phyloP scores from a whole-genome alignment of 768 basidiomycete species.

The Lentinula raphanica region DNA sequence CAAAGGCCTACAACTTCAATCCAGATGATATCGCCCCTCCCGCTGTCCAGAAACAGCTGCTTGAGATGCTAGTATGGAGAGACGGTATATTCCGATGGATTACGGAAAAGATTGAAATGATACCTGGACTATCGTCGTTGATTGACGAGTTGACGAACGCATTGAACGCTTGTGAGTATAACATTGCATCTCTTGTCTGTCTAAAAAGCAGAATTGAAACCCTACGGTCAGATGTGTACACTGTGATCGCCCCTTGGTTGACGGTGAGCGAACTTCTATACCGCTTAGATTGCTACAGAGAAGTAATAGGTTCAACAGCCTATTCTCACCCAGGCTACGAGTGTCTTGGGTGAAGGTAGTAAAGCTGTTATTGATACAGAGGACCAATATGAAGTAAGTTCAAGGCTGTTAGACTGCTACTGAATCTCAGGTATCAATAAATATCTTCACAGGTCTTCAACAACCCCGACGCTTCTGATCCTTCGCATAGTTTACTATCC shows the following conservation, averaged over 20 bases:
- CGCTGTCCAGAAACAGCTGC: conserved; percentile 53
- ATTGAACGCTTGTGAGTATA: conserved; percentile 55
- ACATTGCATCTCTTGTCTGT: not conserved
- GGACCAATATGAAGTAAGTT: conserved; percentile 56
- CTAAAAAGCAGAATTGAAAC: conserved; percentile 1
- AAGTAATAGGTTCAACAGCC: too few species aligned
- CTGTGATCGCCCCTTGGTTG: conserved; percentile 62
- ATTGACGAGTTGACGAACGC: conserved; percentile 60
- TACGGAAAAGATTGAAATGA: conserved; percentile 53
- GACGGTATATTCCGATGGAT: conserved; percentile 54
- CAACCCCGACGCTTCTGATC: conserved; percentile 62
- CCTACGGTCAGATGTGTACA: conserved; percentile 49
- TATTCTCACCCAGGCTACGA: conserved; percentile 52
- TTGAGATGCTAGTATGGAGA: conserved; percentile 57
- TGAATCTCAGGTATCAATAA: not conserved
- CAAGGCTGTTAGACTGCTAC: not conserved
- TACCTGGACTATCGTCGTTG: conserved; percentile 54
- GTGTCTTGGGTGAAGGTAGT: conserved; percentile 54
- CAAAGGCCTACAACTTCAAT: conserved; percentile 58
- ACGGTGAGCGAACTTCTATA: conserved; percentile 29
- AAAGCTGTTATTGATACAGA: conserved; percentile 65
- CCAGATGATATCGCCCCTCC: conserved; percentile 59
- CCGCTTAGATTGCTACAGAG: not conserved
- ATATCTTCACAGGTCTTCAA: conserved; percentile 49
- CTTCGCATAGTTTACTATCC: conserved; percentile 67